phyloP scores from a whole-genome alignment of 306 rosid species.

The Dalbergia cochinchinensis region DNA sequence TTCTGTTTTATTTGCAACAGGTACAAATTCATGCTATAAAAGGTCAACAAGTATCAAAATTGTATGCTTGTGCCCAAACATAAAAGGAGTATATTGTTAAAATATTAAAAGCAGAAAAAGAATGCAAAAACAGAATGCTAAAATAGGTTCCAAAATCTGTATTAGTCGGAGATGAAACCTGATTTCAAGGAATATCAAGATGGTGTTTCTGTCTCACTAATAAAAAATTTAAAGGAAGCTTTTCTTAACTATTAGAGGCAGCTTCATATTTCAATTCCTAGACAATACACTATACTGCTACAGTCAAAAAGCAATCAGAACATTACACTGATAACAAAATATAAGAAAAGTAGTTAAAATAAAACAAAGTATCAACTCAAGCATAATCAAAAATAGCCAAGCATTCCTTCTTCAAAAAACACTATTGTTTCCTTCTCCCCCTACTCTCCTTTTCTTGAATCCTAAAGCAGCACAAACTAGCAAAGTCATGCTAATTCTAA shows the following conservation, averaged over 20 bases:
- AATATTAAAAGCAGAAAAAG: not conserved
- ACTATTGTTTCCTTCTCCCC: not conserved
- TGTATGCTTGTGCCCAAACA: not conserved
- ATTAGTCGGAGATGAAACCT: not conserved
- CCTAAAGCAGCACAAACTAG: conserved; percentile 11
- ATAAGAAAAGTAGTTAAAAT: too few species aligned
- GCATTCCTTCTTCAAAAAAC: too few species aligned
- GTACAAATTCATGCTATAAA: not conserved
- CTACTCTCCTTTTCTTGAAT: conserved; percentile 18
- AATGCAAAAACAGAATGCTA: not conserved
- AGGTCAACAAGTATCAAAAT: not conserved
- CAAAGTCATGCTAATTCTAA: conserved; percentile 4
- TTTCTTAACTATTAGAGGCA: not conserved
- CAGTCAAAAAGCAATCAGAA: too few species aligned
- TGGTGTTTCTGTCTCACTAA: not conserved
- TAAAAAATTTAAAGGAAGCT: not conserved
- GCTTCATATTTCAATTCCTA: not conserved
- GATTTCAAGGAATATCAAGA: not conserved
- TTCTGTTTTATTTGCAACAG: not conserved
- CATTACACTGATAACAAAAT: too few species aligned
- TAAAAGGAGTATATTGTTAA: not conserved
- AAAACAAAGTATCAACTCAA: too few species aligned
- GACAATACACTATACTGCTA: too few species aligned
- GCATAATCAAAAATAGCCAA: too few species aligned
- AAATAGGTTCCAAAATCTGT: not conserved